Evolutionary conservation across 139 green algal genomes (phyloP).

Genomic region (Diplosphaera chodatii): DNA sequence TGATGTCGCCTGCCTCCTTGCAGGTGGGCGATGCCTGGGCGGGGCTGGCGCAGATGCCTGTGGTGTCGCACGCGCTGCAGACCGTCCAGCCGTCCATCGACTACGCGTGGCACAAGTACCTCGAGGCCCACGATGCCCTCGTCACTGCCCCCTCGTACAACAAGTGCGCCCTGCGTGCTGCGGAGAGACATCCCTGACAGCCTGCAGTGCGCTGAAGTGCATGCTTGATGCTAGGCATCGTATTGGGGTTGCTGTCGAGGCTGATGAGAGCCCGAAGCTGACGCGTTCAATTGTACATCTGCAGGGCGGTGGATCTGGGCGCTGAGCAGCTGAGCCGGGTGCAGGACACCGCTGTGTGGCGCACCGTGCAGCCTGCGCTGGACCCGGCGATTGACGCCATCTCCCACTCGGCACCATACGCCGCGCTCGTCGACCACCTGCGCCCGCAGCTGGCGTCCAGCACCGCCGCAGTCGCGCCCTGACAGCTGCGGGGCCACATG

Average conservation of each 20-base stretch:
- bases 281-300: too few species aligned
- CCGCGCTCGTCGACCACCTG: conserved; percentile 19
- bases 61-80: conserved; percentile 2
- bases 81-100: conserved; percentile 15
- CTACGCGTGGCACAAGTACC: conserved; percentile 17
- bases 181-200: too few species aligned
- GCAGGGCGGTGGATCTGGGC: neutral
- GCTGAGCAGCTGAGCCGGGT: neutral
- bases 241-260: too few species aligned
- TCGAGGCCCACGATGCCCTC: conserved; percentile 13
- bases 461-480: neutral
- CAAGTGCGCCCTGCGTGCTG: neutral
- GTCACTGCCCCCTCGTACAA: conserved; percentile 13
- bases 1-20: too few species aligned
- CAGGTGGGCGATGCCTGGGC: neutral
- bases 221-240: too few species aligned
- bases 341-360: neutral
- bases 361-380: neutral
- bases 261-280: too few species aligned
- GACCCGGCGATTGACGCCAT: conserved; percentile 22
- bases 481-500: too few species aligned
- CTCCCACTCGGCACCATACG: conserved; percentile 16
- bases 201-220: too few species aligned
- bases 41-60: neutral
- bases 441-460: neutral